Conservation (phyloP, 345 rosid species). For the Hibiscus trionum region DNA sequence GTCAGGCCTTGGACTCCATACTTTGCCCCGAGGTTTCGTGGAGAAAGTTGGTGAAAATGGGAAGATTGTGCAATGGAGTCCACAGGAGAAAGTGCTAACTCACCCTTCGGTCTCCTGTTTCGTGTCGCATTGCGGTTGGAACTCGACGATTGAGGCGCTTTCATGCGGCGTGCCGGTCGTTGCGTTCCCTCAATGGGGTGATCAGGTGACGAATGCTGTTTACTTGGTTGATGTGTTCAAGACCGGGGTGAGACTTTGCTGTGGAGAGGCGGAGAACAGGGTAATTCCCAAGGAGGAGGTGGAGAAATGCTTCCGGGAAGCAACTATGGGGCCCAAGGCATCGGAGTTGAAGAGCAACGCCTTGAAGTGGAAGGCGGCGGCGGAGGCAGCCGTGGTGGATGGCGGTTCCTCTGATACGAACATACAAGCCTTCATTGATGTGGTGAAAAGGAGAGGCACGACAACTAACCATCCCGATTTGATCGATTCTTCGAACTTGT, state of each 20-base stretch:
- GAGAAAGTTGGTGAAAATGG: slow-evolving; percentile 52
- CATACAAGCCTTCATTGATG: slow-evolving; percentile 36
- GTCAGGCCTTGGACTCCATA: slow-evolving; percentile 22
- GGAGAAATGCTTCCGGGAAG: slow-evolving; percentile 51
- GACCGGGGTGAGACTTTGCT: slow-evolving; percentile 56
- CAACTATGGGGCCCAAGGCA: slow-evolving; percentile 44
- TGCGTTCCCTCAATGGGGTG: slow-evolving; percentile 81
- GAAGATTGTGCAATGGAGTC: slow-evolving; percentile 62
- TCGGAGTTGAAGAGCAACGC: slow-evolving; percentile 50
- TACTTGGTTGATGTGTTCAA: slow-evolving; percentile 56
- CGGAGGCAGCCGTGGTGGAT: slow-evolving; percentile 60
- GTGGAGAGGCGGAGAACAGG: slow-evolving; percentile 56
- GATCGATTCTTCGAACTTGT: too few species aligned
- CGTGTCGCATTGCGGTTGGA: slow-evolving; percentile 90
- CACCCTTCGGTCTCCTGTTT: slow-evolving; percentile 69
- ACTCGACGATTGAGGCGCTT: slow-evolving; percentile 72
- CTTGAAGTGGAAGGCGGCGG: slow-evolving; percentile 57
- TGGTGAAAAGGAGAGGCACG: too few species aligned
- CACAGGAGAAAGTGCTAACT: slow-evolving; percentile 63
- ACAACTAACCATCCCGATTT: too few species aligned
- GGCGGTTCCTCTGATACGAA: slow-evolving; percentile 71
- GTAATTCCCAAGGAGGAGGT: slow-evolving; percentile 55
- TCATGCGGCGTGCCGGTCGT: slow-evolving; percentile 57
- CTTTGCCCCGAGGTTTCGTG: slow-evolving; percentile 54
- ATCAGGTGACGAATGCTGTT: slow-evolving; percentile 70